Evolutionary conservation across 805 yeast species (phyloP).

Genomic region (Pichia scutulata): DNA sequence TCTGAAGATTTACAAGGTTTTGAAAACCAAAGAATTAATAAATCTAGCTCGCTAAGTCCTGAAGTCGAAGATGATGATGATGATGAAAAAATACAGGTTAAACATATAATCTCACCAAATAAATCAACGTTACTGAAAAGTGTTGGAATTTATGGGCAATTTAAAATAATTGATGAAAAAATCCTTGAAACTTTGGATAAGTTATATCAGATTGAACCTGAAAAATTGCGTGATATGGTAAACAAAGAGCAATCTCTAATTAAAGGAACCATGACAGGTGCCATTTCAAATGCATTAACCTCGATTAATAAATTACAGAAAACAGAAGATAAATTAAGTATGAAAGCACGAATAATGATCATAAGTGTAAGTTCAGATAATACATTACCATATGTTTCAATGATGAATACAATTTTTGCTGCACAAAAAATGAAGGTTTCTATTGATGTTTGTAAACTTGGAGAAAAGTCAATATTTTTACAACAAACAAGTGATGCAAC

Average conservation of each 20-base stretch:
- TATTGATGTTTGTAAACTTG: constrained; percentile 83
- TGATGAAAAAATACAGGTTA: constrained; percentile 4
- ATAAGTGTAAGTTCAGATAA: constrained; percentile 65
- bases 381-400: constrained; percentile 77
- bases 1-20: background rate
- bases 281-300: constrained; percentile 73
- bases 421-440: constrained; percentile 90
- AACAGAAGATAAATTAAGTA: constrained; percentile 34
- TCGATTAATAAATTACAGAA: constrained; percentile 63
- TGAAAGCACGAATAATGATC: constrained; percentile 60
- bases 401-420: constrained; percentile 93
- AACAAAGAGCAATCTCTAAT: constrained; percentile 26
- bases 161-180: constrained; percentile 67
- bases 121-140: constrained; percentile 30
- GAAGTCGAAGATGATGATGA: constrained; percentile 1
- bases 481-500: constrained; percentile 97
- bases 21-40: constrained; percentile 7
- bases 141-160: constrained; percentile 76
- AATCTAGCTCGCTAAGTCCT: background rate
- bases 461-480: constrained; percentile 64
- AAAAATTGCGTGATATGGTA: constrained; percentile 16
- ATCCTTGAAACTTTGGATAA: constrained; percentile 52
- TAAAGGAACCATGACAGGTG: constrained; percentile 59
- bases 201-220: constrained; percentile 32
- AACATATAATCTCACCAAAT: constrained; percentile 2